Conservation (phyloP, 1,284 basidiomycete species). For the Microbotryum lychnidis-dioicae region DNA sequence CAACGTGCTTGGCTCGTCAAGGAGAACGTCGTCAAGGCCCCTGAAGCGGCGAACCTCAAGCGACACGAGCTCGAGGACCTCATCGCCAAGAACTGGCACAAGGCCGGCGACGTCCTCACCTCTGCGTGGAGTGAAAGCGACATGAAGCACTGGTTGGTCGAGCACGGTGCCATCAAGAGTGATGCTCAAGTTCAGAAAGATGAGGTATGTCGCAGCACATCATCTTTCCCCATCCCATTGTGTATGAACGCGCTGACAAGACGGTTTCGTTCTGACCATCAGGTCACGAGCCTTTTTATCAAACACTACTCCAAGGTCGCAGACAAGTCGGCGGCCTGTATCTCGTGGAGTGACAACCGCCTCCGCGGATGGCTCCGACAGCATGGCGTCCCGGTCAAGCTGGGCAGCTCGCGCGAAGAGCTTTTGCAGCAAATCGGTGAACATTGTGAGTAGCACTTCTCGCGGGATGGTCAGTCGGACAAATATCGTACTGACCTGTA, state of each 20-base stretch:
- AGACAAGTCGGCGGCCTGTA: constrained; percentile 32
- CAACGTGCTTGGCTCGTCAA: constrained; percentile 40
- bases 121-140: constrained; percentile 68
- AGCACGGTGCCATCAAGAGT: constrained; percentile 61
- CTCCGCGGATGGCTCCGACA: constrained; percentile 36
- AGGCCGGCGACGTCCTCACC: constrained; percentile 60
- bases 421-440: constrained; percentile 58
- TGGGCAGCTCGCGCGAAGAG: constrained; percentile 52
- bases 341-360: constrained; percentile 36
- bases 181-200: constrained; percentile 50
- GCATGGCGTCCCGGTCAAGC: constrained; percentile 26
- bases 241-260: background rate
- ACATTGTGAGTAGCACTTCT: constrained; percentile 45
- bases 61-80: constrained; percentile 70
- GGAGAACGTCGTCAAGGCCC: constrained; percentile 29
- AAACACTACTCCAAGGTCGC: constrained; percentile 32
- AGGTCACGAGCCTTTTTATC: constrained; percentile 30
- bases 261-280: background rate
- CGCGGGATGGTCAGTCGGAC: too few relatives aligned
- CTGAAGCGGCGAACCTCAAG: constrained; percentile 33
- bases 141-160: constrained; percentile 65
- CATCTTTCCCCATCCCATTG: background rate
- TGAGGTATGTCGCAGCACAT: constrained; percentile 19
- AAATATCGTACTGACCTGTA: background rate
- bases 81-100: constrained; percentile 64